These are phyloP conservation scores for Coniosporium tulheliwenetii DNA, from an alignment of 2,329 filamentous ascomycete genomes.

Conservation along the genomic window DNA sequence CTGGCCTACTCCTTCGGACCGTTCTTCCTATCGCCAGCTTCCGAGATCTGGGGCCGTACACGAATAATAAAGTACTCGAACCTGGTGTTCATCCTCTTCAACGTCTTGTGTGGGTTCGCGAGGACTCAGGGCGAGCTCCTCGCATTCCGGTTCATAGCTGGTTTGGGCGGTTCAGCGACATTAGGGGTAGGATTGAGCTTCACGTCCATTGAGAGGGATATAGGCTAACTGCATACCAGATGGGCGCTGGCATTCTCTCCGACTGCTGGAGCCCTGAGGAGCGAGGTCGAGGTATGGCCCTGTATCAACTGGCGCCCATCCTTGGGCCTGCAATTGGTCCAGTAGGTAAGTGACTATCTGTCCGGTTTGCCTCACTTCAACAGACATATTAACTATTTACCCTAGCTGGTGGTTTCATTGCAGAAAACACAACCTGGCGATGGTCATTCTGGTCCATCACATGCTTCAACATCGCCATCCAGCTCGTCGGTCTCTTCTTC, in stretches of 20 bases:
- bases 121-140: slow-evolving; percentile 25
- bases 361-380: too few relatives aligned
- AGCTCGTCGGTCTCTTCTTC: slow-evolving; percentile 14
- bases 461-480: slow-evolving; percentile 23
- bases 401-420: slow-evolving; percentile 24
- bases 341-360: slow-evolving; percentile 1
- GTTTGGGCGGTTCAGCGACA: slow-evolving; percentile 31
- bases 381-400: too few relatives aligned
- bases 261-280: slow-evolving; percentile 32
- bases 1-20: slow-evolving; percentile 29
- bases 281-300: slow-evolving; percentile 24
- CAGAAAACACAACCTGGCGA: slow-evolving; percentile 21
- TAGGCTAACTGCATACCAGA: not conserved
- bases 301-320: slow-evolving; percentile 24
- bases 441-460: slow-evolving; percentile 33
- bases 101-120: slow-evolving; percentile 29
- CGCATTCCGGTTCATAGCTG: slow-evolving; percentile 29
- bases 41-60: slow-evolving; percentile 33
- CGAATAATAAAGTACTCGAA: slow-evolving; percentile 28
- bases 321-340: slow-evolving; percentile 22
- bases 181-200: slow-evolving; percentile 31
- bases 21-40: slow-evolving; percentile 27
- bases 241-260: slow-evolving; percentile 15
- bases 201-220: not conserved
- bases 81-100: slow-evolving; percentile 35